These are phyloP conservation scores for Eucalyptus tenuipes DNA, from an alignment of 345 rosid genomes.

Conservation along the genomic window DNA sequence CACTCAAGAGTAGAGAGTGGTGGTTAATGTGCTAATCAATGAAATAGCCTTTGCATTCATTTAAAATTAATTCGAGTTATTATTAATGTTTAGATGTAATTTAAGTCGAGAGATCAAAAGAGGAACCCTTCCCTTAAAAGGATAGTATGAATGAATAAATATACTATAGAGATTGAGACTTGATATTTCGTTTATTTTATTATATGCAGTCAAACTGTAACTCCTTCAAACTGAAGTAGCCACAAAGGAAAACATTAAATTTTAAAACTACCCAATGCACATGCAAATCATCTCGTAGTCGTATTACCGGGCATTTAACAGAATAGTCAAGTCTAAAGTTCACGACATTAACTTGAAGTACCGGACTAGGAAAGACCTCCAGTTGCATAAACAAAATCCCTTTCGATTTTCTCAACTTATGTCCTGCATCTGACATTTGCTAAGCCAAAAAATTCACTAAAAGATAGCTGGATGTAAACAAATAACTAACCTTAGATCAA, in stretches of 20 bases:
- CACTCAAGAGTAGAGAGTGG: no score
- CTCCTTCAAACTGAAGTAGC: neutral
- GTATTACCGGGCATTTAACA: neutral
- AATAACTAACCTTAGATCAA: neutral
- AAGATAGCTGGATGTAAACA: neutral
- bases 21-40: no score
- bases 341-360: neutral
- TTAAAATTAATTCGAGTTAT: no score
- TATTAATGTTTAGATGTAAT: no score
- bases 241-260: neutral
- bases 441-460: neutral
- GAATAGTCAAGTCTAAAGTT: neutral
- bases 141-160: no score
- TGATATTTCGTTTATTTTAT: no score
- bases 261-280: neutral
- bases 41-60: neutral
- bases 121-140: no score
- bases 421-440: neutral
- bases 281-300: neutral
- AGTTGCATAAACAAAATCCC: neutral
- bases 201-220: neutral
- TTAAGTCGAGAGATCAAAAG: neutral
- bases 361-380: neutral
- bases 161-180: neutral
- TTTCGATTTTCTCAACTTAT: neutral